A percentile compares a stretch with the other conserved stretches of the same genome.
These are phyloP conservation scores for Yamadazyma scolyti DNA, from an alignment of 805 yeast genomes.

Conservation along the genomic window DNA sequence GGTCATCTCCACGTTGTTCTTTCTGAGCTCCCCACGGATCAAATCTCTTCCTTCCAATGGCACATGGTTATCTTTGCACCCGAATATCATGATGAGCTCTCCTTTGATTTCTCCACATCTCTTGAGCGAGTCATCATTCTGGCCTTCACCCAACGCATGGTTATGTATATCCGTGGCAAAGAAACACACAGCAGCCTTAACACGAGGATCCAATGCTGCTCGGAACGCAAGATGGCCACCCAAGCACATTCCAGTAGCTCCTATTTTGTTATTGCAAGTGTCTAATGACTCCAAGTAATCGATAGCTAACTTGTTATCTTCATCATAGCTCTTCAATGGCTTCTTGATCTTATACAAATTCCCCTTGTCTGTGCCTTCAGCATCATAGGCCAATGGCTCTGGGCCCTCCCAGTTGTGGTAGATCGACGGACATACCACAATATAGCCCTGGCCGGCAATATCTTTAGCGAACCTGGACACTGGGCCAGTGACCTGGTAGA, in stretches of 20 bases:
- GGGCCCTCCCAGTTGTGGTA: constrained; percentile 70
- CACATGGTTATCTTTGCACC: constrained; percentile 76
- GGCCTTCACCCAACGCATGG: constrained; percentile 60
- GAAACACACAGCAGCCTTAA: constrained; percentile 67
- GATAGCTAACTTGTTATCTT: constrained; percentile 61
- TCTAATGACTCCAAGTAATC: constrained; percentile 55
- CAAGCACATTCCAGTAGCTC: constrained; percentile 84
- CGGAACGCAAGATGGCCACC: constrained; percentile 83
- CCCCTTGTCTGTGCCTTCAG: constrained; percentile 72
- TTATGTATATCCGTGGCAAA: constrained; percentile 79
- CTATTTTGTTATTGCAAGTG: constrained; percentile 69
- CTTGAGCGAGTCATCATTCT: constrained; percentile 61
- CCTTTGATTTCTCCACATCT: constrained; percentile 53
- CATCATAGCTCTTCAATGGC: constrained; percentile 70
- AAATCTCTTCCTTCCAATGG: constrained; percentile 74
- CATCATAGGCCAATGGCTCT: constrained; percentile 67
- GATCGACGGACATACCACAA: constrained; percentile 75
- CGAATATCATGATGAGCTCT: constrained; percentile 68
- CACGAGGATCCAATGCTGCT: constrained; percentile 59
- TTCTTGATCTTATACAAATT: constrained; percentile 63
- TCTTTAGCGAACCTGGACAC: constrained; percentile 73
- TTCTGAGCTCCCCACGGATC: constrained; percentile 58
- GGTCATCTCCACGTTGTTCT: constrained; percentile 58
- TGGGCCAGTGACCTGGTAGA: constrained; percentile 80
- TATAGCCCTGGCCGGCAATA: constrained; percentile 76